A percentile compares a stretch with the other conserved stretches of the same genome.
Conservation (phyloP, 1,139 yeast species). For the Hansenula lynferdii region DNA sequence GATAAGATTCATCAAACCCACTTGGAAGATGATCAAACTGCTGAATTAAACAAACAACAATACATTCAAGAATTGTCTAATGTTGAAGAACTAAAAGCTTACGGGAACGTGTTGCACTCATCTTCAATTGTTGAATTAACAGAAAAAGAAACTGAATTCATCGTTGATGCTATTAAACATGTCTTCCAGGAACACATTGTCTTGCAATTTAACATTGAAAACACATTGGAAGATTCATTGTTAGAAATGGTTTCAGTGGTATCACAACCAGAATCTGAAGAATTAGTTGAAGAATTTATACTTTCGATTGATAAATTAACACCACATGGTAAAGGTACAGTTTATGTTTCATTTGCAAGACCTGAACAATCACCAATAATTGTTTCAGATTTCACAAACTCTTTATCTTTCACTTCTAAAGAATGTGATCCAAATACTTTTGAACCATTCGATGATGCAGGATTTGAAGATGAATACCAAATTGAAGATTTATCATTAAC, state of each 20-base stretch:
- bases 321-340: conserved; percentile 69
- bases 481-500: conserved; percentile 72
- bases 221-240: conserved; percentile 75
- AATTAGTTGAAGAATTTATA: conserved; percentile 64
- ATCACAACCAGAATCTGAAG: conserved; percentile 58
- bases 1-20: conserved; percentile 3
- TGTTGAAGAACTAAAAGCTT: conserved; percentile 62
- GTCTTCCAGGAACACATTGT: conserved; percentile 73
- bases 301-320: conserved; percentile 68
- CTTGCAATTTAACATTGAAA: conserved; percentile 78
- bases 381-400: conserved; percentile 53
- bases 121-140: conserved; percentile 70
- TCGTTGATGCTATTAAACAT: conserved; percentile 81
- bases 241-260: conserved; percentile 78
- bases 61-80: conserved; percentile 61
- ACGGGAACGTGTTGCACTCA: conserved; percentile 74
- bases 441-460: conserved; percentile 71
- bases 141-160: conserved; percentile 91
- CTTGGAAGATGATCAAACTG: conserved; percentile 20
- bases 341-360: conserved; percentile 73
- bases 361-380: conserved; percentile 39
- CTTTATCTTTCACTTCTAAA: conserved; percentile 69
- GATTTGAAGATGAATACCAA: conserved; percentile 91
- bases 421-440: conserved; percentile 78
- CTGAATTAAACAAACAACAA: conserved; percentile 46